A percentile compares a stretch with the other conserved stretches of the same genome.
These are phyloP conservation scores for Cryphonectria nitschkei DNA, from an alignment of 2,329 filamentous ascomycete species.

Conservation along the genomic window DNA sequence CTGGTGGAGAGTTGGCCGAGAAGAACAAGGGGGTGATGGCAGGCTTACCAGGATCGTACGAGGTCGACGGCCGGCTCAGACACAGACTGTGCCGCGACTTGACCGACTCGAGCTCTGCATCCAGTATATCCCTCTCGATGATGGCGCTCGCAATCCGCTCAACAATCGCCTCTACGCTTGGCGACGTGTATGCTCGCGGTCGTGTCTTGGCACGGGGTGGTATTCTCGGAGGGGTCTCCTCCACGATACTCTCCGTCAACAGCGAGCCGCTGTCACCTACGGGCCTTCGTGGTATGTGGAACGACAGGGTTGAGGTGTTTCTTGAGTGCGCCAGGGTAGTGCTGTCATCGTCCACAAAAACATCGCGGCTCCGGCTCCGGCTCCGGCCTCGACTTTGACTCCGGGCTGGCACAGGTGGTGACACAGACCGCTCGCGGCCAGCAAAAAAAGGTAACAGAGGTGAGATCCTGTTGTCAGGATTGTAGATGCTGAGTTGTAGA, in stretches of 20 bases:
- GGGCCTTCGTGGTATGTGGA: constrained; percentile 57
- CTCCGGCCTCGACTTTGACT: constrained; percentile 35
- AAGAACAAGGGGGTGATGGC: neutral
- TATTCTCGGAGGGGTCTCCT: constrained; percentile 44
- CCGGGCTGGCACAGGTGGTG: constrained; percentile 46
- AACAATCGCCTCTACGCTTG: constrained; percentile 55
- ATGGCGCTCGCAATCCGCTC: constrained; percentile 60
- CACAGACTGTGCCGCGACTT: constrained; percentile 65
- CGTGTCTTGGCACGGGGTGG: constrained; percentile 51
- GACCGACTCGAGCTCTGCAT: constrained; percentile 63
- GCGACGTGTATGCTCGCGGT: constrained; percentile 44
- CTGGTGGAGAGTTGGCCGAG: neutral
- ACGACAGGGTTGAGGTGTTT: constrained; percentile 58
- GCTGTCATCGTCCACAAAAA: constrained; percentile 40
- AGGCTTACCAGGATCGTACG: constrained; percentile 45
- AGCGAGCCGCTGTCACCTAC: constrained; percentile 39
- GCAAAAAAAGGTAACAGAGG: constrained; percentile 59
- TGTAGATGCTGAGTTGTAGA: constrained; percentile 60
- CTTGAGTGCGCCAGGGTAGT: constrained; percentile 44
- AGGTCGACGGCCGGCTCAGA: constrained; percentile 54
- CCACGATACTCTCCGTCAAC: constrained; percentile 36
- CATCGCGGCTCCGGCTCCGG: constrained; percentile 30
- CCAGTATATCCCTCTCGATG: constrained; percentile 60
- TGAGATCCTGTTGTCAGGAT: constrained; percentile 52
- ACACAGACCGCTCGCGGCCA: constrained; percentile 39